Base-by-base conservation (phyloP, 2,329 filamentous ascomycete species). In the Phaeomoniella chlamydospora region DNA sequence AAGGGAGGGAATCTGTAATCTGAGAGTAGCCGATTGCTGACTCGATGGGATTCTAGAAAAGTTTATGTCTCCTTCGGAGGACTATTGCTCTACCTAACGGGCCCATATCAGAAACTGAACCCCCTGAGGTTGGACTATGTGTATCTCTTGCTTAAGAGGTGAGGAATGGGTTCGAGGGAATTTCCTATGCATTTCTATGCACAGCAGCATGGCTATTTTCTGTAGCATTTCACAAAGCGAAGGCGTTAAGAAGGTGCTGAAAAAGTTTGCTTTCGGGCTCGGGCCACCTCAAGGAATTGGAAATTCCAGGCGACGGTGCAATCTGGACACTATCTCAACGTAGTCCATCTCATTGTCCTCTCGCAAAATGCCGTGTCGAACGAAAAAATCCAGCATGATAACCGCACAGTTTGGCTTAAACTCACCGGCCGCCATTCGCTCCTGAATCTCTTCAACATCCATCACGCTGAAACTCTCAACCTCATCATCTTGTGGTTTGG, bases 391-490 rank as follows among this genome's bases (percentile, higher is more conserved):
- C 32, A 94, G 59, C 53, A 90, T 61, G 33, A 93, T 73, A 39
- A 90, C 55, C 11, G 82, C 80, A 57, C 87, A 94, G 55, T 96
- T 96, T 2, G 87, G 81, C 65, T 98, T 98, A 65, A 88, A 98
- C 47, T 79, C 72, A 11, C 82, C 84, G 36, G 65, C 62, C 12
- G 67, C 69, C 50, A 98, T 61, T 31, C 78, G 75, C 39, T 67
- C 64, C 55, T 77, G 72, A 31, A 92, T 73, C 57, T 93, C 72
- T n/a, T 80, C 72, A 29, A 94, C 68, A 2, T 70, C 76, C 70
- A 75, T 77, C 39, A 94, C 65, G 51, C 74, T 71, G 54, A 96
- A 96, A 41, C 75, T 73, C 50, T 86, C 83, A 3, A 94, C 90
- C 61, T 98, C 90, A 36, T 80, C 77, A 55, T 98, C 90, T 39